These are phyloP conservation scores for Biscutella auriculata DNA, from an alignment of 441 rosid genomes.

Conservation along the genomic window DNA sequence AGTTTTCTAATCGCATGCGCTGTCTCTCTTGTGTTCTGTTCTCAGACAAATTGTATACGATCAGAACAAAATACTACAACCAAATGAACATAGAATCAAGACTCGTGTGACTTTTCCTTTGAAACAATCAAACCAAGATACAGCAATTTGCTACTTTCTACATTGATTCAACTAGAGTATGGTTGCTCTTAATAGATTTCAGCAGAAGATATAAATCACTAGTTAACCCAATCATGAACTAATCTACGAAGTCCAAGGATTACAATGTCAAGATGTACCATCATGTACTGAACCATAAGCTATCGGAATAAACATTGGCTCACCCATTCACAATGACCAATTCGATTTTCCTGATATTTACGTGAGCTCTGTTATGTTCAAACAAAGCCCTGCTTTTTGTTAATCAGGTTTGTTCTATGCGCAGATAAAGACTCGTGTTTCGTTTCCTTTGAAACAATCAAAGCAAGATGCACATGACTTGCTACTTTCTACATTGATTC, in stretches of 20 bases:
- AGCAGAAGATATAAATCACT: neutral
- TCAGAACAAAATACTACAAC: neutral
- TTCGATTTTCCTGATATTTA: constrained; percentile 49
- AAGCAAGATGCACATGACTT: too few relatives aligned
- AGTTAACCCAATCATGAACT: too few relatives aligned
- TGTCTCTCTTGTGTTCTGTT: constrained; percentile 86
- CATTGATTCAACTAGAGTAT: neutral
- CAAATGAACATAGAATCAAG: neutral
- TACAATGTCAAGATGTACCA: constrained; percentile 12
- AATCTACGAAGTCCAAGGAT: neutral
- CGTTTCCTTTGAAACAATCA: too few relatives aligned
- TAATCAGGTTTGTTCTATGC: neutral
- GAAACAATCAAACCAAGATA: neutral
- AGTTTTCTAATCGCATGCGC: constrained; percentile 68
- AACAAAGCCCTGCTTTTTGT: constrained; percentile 63
- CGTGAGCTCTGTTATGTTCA: constrained; percentile 35
- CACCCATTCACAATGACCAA: constrained; percentile 32
- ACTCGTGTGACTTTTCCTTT: neutral
- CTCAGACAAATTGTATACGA: neutral
- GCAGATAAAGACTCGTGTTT: too few relatives aligned
- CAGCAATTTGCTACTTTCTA: neutral
- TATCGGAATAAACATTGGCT: constrained; percentile 9
- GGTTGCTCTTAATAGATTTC: neutral
- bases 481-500: neutral
- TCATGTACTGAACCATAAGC: constrained; percentile 24